Evolutionary conservation across 805 yeast genomes (phyloP).

Genomic region (Zygoascus ofunaensis): DNA sequence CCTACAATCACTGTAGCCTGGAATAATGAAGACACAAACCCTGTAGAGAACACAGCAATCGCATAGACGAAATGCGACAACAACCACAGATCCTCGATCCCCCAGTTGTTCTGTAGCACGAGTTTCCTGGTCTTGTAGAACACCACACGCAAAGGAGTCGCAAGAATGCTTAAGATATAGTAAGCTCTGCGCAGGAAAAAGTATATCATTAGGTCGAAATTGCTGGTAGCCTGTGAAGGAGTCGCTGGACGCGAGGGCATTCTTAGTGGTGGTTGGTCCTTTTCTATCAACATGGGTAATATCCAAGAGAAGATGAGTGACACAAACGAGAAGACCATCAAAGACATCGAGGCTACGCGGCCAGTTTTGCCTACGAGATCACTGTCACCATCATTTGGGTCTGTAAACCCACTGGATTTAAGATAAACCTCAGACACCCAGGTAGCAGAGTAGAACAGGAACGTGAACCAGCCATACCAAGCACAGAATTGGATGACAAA

Average conservation of each 20-base stretch:
- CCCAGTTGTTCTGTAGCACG: conserved; percentile 1
- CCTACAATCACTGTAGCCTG: conserved; percentile 44
- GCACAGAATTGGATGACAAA: conserved; percentile 54
- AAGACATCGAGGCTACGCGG: conserved; percentile 27
- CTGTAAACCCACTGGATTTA: conserved; percentile 20
- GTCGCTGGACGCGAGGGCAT: neutral
- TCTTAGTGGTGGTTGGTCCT: neutral
- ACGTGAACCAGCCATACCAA: conserved; percentile 63
- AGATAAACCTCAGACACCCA: conserved; percentile 54
- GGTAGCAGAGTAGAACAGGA: conserved; percentile 56
- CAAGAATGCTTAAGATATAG: neutral
- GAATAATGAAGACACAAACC: conserved; percentile 34
- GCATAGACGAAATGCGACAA: conserved; percentile 45
- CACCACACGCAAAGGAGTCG: neutral
- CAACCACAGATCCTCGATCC: conserved; percentile 36
- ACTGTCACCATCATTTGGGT: conserved; percentile 9
- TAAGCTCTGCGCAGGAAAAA: conserved; percentile 2
- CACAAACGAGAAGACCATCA: conserved; percentile 37
- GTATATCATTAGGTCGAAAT: neutral
- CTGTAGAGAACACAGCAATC: conserved; percentile 40
- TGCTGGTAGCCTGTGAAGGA: neutral
- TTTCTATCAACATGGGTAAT: conserved; percentile 15
- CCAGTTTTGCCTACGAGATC: conserved; percentile 30
- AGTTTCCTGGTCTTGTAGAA: neutral
- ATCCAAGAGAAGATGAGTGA: conserved; percentile 32